These are phyloP conservation scores for Trichosanthes cucumerina DNA, from an alignment of 306 rosid genomes.

Conservation along the genomic window DNA sequence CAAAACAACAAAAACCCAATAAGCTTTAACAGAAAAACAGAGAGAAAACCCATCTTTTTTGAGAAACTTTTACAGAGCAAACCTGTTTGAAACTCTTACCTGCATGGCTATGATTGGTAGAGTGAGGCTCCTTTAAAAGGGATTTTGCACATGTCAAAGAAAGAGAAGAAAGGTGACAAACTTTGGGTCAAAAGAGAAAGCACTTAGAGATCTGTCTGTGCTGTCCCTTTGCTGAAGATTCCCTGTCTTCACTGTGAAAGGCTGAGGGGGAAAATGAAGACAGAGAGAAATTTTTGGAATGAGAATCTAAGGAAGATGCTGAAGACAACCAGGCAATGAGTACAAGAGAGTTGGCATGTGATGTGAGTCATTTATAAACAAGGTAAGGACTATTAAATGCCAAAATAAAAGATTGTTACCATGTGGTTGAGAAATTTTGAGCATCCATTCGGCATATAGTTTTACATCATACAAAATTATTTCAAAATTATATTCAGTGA, in stretches of 20 bases:
- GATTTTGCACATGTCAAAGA: neutral
- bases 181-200: conserved; percentile 40
- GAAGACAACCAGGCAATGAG: conserved; percentile 75
- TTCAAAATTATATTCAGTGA: too few relatives aligned
- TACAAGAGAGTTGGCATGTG: conserved; percentile 31
- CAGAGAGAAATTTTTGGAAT: conserved; percentile 30
- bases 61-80: neutral
- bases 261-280: conserved; percentile 36
- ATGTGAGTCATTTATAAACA: conserved; percentile 21
- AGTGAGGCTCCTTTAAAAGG: conserved; percentile 13
- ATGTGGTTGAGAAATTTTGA: neutral
- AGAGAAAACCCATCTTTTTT: neutral
- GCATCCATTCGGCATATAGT: neutral
- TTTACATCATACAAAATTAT: too few relatives aligned
- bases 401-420: neutral
- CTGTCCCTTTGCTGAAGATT: conserved; percentile 58
- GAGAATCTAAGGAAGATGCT: conserved; percentile 54
- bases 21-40: neutral
- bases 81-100: conserved; percentile 13
- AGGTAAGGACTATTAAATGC: neutral
- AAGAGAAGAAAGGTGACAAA: conserved; percentile 15
- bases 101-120: conserved; percentile 18
- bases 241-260: conserved; percentile 40
- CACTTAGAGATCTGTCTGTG: conserved; percentile 44
- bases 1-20: conserved; percentile 2